These are phyloP conservation scores for Rhododendron mucronatum DNA, from an alignment of 148 eudicot species.

Conservation along the genomic window DNA sequence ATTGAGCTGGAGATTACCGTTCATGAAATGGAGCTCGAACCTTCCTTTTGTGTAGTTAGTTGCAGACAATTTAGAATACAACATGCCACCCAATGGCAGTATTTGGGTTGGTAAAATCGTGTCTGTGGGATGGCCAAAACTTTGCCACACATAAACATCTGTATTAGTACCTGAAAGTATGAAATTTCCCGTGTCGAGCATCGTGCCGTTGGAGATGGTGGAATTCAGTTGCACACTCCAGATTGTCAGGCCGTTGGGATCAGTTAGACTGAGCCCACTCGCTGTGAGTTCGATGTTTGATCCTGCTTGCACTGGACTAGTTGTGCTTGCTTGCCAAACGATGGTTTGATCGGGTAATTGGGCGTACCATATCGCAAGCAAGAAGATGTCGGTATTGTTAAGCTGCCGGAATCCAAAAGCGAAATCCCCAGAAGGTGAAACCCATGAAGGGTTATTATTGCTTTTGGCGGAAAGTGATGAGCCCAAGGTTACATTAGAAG, in stretches of 20 bases:
- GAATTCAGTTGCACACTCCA: background rate
- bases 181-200: background rate
- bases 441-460: background rate
- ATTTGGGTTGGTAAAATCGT: background rate
- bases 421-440: constrained; percentile 4
- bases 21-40: background rate
- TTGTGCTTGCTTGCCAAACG: background rate
- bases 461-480: background rate
- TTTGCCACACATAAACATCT: background rate
- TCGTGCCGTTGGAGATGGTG: background rate
- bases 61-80: background rate
- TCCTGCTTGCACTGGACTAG: background rate
- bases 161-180: background rate
- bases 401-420: constrained; percentile 2
- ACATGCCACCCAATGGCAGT: background rate
- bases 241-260: background rate
- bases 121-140: background rate
- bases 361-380: constrained; percentile 9
- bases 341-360: background rate
- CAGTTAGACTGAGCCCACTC: background rate
- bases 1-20: background rate
- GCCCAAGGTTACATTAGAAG: background rate
- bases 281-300: background rate
- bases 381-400: background rate
- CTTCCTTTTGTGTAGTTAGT: background rate